Conservation (phyloP, 2,329 filamentous ascomycete genomes). For the Exophiala phaeomuriformis region DNA sequence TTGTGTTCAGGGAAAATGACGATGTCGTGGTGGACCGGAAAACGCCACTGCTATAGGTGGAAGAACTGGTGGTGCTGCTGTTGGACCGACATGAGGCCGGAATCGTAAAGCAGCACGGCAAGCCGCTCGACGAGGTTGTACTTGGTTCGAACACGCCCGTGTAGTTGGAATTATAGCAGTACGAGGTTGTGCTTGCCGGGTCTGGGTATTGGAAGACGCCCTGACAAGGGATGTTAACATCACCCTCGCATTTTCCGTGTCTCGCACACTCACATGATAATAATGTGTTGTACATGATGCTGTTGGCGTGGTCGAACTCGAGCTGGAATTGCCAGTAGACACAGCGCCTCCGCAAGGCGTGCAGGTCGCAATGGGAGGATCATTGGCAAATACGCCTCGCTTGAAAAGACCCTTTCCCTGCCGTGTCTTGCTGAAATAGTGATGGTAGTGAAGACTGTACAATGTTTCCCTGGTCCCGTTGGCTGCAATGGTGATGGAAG, state of each 20-base stretch:
- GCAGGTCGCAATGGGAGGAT: slow-evolving; percentile 23
- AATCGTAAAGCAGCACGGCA: slow-evolving; percentile 23
- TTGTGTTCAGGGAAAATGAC: slow-evolving; percentile 1
- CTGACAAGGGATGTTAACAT: slow-evolving; percentile 1
- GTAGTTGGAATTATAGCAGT: slow-evolving; percentile 22
- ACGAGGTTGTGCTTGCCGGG: slow-evolving; percentile 1
- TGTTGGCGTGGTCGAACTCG: slow-evolving; percentile 3
- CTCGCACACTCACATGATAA: slow-evolving; percentile 14
- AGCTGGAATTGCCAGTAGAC: not conserved
- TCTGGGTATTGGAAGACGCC: slow-evolving; percentile 21
- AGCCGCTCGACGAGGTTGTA: slow-evolving; percentile 8
- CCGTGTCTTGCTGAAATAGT: slow-evolving; percentile 17
- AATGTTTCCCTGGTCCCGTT: slow-evolving; percentile 19
- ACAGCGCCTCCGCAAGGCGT: slow-evolving; percentile 17
- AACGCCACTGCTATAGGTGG: slow-evolving; percentile 17
- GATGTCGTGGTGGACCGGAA: slow-evolving; percentile 16
- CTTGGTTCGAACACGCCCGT: slow-evolving; percentile 14
- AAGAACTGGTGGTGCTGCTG: slow-evolving; percentile 14
- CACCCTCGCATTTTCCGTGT: not conserved
- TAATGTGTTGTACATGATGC: slow-evolving; percentile 11
- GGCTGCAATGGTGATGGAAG: slow-evolving; percentile 13
- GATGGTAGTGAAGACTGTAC: slow-evolving; percentile 24
- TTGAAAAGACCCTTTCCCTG: slow-evolving; percentile 18
- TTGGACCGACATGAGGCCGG: slow-evolving; percentile 16
- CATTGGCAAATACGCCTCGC: slow-evolving; percentile 22